phyloP scores from a whole-genome alignment of 1,139 yeast species.

The Debaryomyces coudertii region DNA sequence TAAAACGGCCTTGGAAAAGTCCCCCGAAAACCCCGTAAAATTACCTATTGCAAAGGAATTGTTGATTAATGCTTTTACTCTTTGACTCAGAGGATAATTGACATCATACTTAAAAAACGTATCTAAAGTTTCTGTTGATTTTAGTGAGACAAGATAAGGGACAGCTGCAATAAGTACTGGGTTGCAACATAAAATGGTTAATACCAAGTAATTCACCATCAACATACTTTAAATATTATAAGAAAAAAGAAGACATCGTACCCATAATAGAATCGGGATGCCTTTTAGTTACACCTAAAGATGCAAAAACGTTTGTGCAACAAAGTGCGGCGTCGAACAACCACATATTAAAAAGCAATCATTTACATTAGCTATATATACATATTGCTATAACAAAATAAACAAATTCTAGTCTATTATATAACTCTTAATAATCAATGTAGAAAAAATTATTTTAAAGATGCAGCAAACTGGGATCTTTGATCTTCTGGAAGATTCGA shows the following conservation, averaged over 20 bases:
- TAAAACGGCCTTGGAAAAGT: slow-evolving; percentile 52
- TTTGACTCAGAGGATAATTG: slow-evolving; percentile 32
- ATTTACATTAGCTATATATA: slow-evolving; percentile 1
- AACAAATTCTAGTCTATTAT: slow-evolving; percentile 9
- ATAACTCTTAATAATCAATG: slow-evolving; percentile 2
- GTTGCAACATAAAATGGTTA: background rate
- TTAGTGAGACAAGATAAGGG: slow-evolving; percentile 31
- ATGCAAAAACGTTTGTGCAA: slow-evolving; percentile 10
- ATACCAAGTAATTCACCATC: background rate
- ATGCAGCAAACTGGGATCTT: slow-evolving; percentile 51
- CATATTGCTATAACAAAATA: background rate
- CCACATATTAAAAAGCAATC: background rate
- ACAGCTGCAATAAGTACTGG: slow-evolving; percentile 7
- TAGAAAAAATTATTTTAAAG: slow-evolving; percentile 22
- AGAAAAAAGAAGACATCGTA: background rate
- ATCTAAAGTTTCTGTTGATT: slow-evolving; percentile 36
- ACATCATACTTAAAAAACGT: slow-evolving; percentile 43
- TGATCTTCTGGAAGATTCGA: slow-evolving; percentile 62
- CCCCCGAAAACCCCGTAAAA: slow-evolving; percentile 66
- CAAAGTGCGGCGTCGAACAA: background rate
- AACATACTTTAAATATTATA: background rate
- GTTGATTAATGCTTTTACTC: slow-evolving; percentile 48
- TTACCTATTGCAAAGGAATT: slow-evolving; percentile 59
- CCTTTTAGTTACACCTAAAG: too few species aligned
- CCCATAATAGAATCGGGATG: background rate